Evolutionary conservation across 192 early-diverging fungal genomes (phyloP).

Genomic region (Podila minutissima): DNA sequence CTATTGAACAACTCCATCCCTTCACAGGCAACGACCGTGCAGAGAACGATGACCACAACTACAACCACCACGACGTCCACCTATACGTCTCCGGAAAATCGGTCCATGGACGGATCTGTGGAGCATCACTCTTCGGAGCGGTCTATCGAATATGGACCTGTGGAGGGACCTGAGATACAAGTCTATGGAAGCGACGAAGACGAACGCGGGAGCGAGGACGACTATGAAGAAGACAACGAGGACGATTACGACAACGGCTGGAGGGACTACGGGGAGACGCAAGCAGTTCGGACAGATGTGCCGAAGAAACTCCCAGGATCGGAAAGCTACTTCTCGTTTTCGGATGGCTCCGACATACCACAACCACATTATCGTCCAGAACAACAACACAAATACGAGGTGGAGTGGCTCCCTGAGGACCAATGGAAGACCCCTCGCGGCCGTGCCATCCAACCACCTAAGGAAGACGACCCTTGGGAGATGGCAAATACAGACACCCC

Average conservation of each 20-base stretch:
- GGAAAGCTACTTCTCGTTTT: not conserved
- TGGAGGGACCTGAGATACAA: no score
- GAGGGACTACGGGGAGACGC: not conserved
- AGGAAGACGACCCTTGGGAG: constrained; percentile 2
- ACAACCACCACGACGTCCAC: no score
- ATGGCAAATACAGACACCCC: not conserved
- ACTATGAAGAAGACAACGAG: not conserved
- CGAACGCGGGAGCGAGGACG: not conserved
- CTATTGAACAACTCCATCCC: constrained; percentile 21
- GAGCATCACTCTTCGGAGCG: no score
- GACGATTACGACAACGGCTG: constrained; percentile 3
- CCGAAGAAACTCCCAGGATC: not conserved
- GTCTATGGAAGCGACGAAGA: not conserved
- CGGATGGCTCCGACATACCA: no score
- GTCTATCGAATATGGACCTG: no score
- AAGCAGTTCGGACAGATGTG: not conserved
- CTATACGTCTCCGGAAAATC: no score
- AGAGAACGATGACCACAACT: not conserved
- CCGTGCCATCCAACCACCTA: not conserved
- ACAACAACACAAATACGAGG: not conserved
- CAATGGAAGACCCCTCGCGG: not conserved
- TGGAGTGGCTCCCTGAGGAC: not conserved
- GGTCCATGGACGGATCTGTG: no score
- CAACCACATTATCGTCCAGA: not conserved
- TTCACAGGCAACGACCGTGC: not conserved